Percentiles rank a stretch among this genome's conserved stretches.
phyloP scores from a whole-genome alignment of 768 basidiomycete genomes.

The Serendipita indica region DNA sequence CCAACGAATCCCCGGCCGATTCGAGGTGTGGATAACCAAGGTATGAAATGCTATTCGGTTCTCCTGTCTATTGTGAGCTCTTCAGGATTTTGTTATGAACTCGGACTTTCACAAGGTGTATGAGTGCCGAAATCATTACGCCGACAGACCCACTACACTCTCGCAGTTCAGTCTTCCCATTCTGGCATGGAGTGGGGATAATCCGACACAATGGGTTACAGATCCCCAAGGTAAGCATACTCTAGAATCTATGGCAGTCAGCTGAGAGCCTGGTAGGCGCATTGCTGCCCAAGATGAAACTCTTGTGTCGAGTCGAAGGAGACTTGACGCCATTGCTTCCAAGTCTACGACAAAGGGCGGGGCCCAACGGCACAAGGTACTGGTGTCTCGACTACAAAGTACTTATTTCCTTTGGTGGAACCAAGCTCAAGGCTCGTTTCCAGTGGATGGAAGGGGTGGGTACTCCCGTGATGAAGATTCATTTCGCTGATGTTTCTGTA shows the following conservation, averaged over 20 bases:
- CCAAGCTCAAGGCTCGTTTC: neutral
- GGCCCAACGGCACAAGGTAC: neutral
- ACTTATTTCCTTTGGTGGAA: slow-evolving; percentile 2
- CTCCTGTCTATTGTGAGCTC: neutral
- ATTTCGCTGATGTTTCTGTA: neutral
- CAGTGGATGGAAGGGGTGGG: slow-evolving; percentile 8
- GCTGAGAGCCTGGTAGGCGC: neutral
- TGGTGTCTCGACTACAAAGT: neutral
- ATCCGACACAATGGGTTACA: neutral
- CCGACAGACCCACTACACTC: neutral
- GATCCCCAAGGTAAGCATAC: neutral
- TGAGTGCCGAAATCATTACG: neutral
- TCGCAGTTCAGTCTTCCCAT: neutral
- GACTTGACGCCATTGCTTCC: neutral
- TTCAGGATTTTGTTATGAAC: neutral
- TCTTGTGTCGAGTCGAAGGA: neutral
- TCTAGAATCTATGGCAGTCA: neutral
- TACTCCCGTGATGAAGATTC: neutral
- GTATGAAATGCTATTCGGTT: neutral
- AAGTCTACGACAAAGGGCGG: neutral
- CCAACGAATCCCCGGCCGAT: neutral
- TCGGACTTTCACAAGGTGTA: neutral
- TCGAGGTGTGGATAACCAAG: neutral
- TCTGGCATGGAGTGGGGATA: neutral
- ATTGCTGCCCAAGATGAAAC: neutral